Conservation (phyloP, 208 protist species). For the Trichomonas gallinae region DNA sequence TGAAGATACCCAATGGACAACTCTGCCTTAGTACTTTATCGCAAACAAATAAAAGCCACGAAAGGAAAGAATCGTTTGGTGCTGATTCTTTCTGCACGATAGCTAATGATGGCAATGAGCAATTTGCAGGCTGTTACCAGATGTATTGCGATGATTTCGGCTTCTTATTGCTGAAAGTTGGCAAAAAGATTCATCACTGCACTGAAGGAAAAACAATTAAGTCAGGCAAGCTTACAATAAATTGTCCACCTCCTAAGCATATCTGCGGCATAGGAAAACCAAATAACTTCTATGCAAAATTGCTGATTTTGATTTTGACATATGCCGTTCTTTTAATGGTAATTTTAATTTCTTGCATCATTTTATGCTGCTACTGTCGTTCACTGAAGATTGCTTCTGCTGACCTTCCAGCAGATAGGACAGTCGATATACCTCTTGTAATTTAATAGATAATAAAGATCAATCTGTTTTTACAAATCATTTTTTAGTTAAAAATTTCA, state of each 20-base stretch:
- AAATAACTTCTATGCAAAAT: neutral
- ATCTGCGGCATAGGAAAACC: neutral
- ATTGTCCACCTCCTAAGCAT: neutral
- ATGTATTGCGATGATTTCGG: neutral
- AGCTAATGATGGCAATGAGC: neutral
- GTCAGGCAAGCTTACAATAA: neutral
- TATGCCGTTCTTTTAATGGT: neutral
- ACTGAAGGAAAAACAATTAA: neutral
- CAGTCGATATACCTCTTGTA: neutral
- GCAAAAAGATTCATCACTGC: no score
- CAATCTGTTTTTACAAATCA: no score
- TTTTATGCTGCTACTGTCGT: neutral
- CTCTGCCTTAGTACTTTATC: neutral
- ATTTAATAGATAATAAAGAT: neutral
- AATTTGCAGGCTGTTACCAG: neutral
- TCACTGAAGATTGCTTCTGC: neutral
- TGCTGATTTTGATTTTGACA: neutral
- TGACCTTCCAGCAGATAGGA: neutral
- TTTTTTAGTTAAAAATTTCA: no score
- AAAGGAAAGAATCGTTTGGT: neutral
- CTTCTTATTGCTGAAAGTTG: neutral
- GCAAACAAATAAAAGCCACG: neutral
- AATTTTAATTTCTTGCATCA: neutral
- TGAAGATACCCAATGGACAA: neutral
- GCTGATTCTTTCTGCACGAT: neutral